A percentile compares a stretch with the other conserved stretches of the same genome.
Conservation (phyloP, 345 rosid species). For the Eucalyptus curtisii region DNA sequence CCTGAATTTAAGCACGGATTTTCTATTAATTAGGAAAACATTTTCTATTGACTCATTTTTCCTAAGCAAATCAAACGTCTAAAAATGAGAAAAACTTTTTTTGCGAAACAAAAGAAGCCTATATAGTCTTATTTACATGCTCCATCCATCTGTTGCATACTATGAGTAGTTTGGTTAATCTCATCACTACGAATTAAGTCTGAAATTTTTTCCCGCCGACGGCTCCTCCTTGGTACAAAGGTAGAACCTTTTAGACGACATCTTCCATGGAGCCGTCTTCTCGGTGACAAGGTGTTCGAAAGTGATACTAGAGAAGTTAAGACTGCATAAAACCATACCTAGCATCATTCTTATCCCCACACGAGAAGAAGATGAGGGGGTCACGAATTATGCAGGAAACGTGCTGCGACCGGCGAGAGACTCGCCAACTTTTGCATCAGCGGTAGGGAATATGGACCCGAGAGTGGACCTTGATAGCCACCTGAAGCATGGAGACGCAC, state of each 20-base stretch:
- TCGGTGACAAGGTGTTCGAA: not conserved
- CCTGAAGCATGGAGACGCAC: conserved; percentile 5
- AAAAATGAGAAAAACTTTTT: too few species aligned
- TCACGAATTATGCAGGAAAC: conserved; percentile 11
- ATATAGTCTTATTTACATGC: not conserved
- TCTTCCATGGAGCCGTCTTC: not conserved
- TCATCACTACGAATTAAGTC: not conserved
- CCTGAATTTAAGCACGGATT: too few species aligned
- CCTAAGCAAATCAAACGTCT: too few species aligned
- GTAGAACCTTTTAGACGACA: not conserved
- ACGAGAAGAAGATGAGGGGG: not conserved
- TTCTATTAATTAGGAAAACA: too few species aligned
- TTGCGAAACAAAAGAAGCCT: too few species aligned
- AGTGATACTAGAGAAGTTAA: not conserved
- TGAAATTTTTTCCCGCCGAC: not conserved
- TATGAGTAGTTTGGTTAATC: not conserved
- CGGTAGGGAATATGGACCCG: conserved; percentile 20
- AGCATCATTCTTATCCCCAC: not conserved
- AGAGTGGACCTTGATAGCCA: conserved; percentile 28
- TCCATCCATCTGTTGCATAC: not conserved
- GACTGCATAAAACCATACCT: not conserved
- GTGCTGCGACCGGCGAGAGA: conserved; percentile 19
- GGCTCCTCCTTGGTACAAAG: not conserved
- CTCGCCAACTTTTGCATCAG: conserved; percentile 18
- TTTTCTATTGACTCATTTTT: too few species aligned